These are phyloP conservation scores for Hypoxylon sp. DNA, from an alignment of 2,329 filamentous ascomycete species.

Conservation along the genomic window DNA sequence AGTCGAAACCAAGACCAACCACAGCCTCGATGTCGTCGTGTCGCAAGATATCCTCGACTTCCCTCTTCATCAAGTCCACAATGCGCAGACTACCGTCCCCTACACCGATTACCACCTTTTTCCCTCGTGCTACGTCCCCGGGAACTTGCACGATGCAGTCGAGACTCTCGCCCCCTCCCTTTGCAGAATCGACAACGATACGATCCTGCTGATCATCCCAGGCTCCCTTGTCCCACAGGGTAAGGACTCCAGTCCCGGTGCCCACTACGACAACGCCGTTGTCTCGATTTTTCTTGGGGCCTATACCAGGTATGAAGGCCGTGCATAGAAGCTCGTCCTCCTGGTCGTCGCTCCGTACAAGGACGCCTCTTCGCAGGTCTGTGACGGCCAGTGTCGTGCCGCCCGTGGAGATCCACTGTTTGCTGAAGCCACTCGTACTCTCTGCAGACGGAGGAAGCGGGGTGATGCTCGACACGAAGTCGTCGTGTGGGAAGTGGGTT, in stretches of 20 bases:
- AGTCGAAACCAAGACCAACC: conserved; percentile 84
- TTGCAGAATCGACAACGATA: conserved; percentile 77
- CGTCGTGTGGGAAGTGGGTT: conserved; percentile 87
- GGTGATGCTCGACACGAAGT: conserved; percentile 91
- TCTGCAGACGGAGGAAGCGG: conserved; percentile 82
- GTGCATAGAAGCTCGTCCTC: conserved; percentile 92
- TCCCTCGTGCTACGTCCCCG: conserved; percentile 75
- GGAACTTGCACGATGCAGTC: conserved; percentile 83
- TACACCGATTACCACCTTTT: conserved; percentile 82
- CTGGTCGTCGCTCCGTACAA: conserved; percentile 92
- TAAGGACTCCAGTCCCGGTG: conserved; percentile 82
- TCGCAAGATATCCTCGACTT: conserved; percentile 74
- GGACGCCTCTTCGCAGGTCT: conserved; percentile 85
- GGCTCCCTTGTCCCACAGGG: conserved; percentile 91
- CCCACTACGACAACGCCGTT: conserved; percentile 84
- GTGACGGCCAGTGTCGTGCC: conserved; percentile 92
- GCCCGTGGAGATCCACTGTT: conserved; percentile 95
- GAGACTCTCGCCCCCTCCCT: conserved; percentile 78
- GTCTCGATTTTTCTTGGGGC: conserved; percentile 72
- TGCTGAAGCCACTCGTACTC: conserved; percentile 88
- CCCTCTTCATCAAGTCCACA: conserved; percentile 79
- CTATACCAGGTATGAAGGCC: conserved; percentile 80
- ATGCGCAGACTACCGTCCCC: conserved; percentile 85
- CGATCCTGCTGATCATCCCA: conserved; percentile 97
- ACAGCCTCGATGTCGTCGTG: conserved; percentile 93